A percentile compares a stretch with the other conserved stretches of the same genome.
phyloP scores from a whole-genome alignment of 1,284 basidiomycete genomes.

The Apiotrichum montevideense region DNA sequence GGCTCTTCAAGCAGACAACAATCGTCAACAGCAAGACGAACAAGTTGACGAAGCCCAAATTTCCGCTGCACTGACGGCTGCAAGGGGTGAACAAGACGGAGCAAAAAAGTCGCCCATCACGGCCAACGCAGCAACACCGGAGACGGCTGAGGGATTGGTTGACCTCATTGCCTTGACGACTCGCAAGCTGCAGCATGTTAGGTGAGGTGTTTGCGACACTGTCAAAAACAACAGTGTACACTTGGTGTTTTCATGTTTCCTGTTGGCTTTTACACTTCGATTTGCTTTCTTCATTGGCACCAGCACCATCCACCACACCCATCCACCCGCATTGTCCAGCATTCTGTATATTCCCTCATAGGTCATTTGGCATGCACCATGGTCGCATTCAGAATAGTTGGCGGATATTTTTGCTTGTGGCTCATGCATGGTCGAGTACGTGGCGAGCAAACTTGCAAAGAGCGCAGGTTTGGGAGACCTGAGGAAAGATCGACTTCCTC shows the following conservation, averaged over 20 bases:
- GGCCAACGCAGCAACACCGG: background rate
- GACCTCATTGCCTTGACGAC: background rate
- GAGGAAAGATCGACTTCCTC: no score
- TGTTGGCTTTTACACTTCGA: background rate
- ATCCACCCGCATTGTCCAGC: no score
- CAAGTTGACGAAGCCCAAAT: background rate
- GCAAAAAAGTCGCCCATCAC: background rate
- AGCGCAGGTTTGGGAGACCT: no score
- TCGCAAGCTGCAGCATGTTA: background rate
- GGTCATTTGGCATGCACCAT: no score
- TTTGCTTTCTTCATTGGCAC: background rate
- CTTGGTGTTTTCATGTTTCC: background rate
- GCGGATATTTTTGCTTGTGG: no score
- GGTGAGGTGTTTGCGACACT: background rate
- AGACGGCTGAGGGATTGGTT: background rate
- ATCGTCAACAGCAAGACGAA: background rate
- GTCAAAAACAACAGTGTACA: background rate
- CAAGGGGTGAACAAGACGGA: conserved; percentile 1
- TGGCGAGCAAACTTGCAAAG: no score
- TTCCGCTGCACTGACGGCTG: conserved; percentile 8
- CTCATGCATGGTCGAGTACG: no score
- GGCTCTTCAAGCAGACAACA: background rate
- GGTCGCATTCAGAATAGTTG: no score
- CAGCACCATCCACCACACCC: no score
- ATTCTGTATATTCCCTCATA: no score